A percentile compares a stretch with the other conserved stretches of the same genome.
These are phyloP conservation scores for Saraca asoca DNA, from an alignment of 331 rosid species.

Conservation along the genomic window DNA sequence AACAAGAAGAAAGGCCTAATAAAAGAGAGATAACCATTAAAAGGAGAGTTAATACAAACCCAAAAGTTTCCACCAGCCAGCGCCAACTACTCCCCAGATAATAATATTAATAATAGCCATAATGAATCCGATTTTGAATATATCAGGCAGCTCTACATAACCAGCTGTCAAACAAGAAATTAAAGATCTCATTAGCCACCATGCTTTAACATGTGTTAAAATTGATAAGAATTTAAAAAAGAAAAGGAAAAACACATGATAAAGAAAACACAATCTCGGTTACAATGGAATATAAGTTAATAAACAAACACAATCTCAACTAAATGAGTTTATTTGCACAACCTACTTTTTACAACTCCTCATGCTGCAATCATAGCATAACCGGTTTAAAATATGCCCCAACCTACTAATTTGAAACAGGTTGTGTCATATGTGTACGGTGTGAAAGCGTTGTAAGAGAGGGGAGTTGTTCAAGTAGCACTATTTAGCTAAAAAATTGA, in stretches of 20 bases:
- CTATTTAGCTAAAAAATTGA: too few species aligned
- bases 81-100: constrained; percentile 79
- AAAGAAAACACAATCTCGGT: background rate
- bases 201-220: constrained; percentile 22
- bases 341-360: too few species aligned
- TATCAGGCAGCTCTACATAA: constrained; percentile 77
- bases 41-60: constrained; percentile 66
- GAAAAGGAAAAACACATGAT: too few species aligned
- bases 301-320: background rate
- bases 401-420: too few species aligned
- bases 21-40: constrained; percentile 35
- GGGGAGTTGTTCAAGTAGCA: too few species aligned
- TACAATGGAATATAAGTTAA: background rate
- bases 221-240: background rate
- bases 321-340: too few species aligned
- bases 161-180: constrained; percentile 71
- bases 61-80: constrained; percentile 91
- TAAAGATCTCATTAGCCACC: constrained; percentile 36
- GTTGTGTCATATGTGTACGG: too few species aligned
- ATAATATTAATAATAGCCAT: constrained; percentile 72
- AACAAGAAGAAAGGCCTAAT: constrained; percentile 30
- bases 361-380: too few species aligned
- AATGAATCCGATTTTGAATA: constrained; percentile 70
- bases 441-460: too few species aligned
- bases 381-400: too few species aligned